Evolutionary conservation across 371 early-diverging fungal species (phyloP).

Genomic region (Lichtheimia corymbifera): DNA sequence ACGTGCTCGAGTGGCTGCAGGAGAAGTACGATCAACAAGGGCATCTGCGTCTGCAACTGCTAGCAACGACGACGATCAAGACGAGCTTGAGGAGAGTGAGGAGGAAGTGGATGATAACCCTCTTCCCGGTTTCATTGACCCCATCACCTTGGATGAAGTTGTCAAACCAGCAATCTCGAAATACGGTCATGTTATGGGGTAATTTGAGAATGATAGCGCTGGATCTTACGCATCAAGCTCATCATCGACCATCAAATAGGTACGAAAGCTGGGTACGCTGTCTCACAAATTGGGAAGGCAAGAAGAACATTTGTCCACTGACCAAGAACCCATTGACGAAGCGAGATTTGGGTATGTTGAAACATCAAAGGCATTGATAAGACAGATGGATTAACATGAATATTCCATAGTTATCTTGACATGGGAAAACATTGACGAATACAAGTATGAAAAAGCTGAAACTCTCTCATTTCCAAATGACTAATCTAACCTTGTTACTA

Average conservation of each 20-base stretch:
- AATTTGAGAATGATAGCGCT: constrained; percentile 10
- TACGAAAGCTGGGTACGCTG: constrained; percentile 95
- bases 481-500: not conserved
- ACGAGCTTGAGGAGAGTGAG: not conserved
- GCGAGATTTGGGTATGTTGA: constrained; percentile 72
- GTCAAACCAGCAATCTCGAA: constrained; percentile 93
- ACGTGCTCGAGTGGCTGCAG: constrained; percentile 12
- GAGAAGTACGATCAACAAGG: not conserved
- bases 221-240: not conserved
- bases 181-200: constrained; percentile 95
- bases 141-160: constrained; percentile 90
- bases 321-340: constrained; percentile 92
- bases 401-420: constrained; percentile 65
- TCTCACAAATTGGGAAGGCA: constrained; percentile 75
- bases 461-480: not conserved
- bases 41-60: not conserved
- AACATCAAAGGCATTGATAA: not conserved
- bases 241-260: constrained; percentile 16
- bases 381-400: not conserved
- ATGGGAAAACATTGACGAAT: constrained; percentile 84
- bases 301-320: constrained; percentile 88
- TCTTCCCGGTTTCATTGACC: constrained; percentile 89
- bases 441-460: constrained; percentile 41
- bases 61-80: not conserved
- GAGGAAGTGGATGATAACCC: constrained; percentile 58